Conservation (phyloP, 805 yeast species). For the Ogataea nakhonphanomensis region DNA sequence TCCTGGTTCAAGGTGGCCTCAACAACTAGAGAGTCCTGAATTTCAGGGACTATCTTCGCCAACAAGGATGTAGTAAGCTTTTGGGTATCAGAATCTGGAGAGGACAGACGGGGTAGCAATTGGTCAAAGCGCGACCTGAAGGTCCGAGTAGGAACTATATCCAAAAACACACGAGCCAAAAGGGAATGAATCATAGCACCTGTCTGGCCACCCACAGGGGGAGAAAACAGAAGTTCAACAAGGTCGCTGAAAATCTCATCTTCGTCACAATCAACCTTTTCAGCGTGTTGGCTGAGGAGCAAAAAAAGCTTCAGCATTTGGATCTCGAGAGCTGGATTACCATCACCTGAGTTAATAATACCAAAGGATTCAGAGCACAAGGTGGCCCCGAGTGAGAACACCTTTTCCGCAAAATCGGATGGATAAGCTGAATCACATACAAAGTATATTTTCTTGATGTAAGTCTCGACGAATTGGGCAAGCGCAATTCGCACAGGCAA, state of each 20-base stretch:
- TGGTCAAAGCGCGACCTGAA: slow-evolving; percentile 33
- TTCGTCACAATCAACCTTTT: slow-evolving; percentile 37
- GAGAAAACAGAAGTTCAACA: slow-evolving; percentile 37
- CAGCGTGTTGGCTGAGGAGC: slow-evolving; percentile 27
- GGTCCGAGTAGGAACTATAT: slow-evolving; percentile 29
- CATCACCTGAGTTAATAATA: slow-evolving; percentile 28
- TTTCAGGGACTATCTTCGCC: slow-evolving; percentile 37
- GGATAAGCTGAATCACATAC: slow-evolving; percentile 31
- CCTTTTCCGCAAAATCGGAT: slow-evolving; percentile 26
- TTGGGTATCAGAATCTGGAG: slow-evolving; percentile 36
- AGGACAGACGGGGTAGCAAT: slow-evolving; percentile 34
- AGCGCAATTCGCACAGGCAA: slow-evolving; percentile 48
- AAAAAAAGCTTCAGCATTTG: slow-evolving; percentile 43
- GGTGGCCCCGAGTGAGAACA: slow-evolving; percentile 36
- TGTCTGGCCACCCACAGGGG: slow-evolving; percentile 29
- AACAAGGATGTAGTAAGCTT: slow-evolving; percentile 43
- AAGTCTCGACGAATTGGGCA: slow-evolving; percentile 38
- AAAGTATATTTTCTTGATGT: slow-evolving; percentile 30
- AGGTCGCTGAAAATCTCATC: slow-evolving; percentile 40
- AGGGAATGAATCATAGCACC: slow-evolving; percentile 35
- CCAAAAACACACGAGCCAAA: slow-evolving; percentile 20
- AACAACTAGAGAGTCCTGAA: slow-evolving; percentile 58
- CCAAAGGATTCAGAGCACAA: slow-evolving; percentile 45
- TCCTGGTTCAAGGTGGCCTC: slow-evolving; percentile 53
- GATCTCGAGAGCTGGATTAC: slow-evolving; percentile 41